phyloP scores from a whole-genome alignment of 2,329 filamentous ascomycete genomes.

The Cercospora beticola region DNA sequence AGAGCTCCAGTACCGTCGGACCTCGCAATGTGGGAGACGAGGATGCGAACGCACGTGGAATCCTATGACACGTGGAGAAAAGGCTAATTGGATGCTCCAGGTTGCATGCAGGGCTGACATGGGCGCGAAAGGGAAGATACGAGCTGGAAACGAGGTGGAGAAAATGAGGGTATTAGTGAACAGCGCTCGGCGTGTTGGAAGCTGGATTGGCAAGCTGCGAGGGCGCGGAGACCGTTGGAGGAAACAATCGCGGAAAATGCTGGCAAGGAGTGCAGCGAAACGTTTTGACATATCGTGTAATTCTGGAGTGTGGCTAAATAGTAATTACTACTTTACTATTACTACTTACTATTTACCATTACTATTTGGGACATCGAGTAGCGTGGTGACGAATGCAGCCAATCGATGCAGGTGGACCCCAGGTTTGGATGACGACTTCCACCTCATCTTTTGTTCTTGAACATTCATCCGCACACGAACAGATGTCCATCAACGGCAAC shows the following conservation, averaged over 20 bases:
- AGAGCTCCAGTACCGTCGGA: background rate
- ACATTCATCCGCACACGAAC: background rate
- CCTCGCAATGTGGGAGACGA: background rate
- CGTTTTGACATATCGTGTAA: background rate
- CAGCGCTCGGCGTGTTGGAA: background rate
- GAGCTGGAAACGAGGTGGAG: constrained; percentile 5
- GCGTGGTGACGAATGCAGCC: background rate
- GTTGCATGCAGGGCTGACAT: background rate
- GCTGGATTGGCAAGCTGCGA: background rate
- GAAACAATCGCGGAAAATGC: background rate
- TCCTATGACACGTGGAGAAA: background rate
- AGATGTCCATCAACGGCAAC: background rate
- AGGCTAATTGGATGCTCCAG: background rate
- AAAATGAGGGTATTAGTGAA: background rate
- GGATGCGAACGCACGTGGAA: background rate
- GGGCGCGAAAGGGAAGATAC: background rate
- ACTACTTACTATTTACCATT: background rate
- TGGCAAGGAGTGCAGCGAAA: background rate
- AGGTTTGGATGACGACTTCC: background rate
- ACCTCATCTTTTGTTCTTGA: background rate
- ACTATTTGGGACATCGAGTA: background rate
- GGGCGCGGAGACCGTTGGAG: background rate
- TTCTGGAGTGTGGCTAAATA: background rate
- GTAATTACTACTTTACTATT: background rate
- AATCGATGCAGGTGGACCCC: background rate